A percentile compares a stretch with the other conserved stretches of the same genome.
Conservation (phyloP, 495 filamentous ascomycete species). For the Elasticomyces elasticus region DNA sequence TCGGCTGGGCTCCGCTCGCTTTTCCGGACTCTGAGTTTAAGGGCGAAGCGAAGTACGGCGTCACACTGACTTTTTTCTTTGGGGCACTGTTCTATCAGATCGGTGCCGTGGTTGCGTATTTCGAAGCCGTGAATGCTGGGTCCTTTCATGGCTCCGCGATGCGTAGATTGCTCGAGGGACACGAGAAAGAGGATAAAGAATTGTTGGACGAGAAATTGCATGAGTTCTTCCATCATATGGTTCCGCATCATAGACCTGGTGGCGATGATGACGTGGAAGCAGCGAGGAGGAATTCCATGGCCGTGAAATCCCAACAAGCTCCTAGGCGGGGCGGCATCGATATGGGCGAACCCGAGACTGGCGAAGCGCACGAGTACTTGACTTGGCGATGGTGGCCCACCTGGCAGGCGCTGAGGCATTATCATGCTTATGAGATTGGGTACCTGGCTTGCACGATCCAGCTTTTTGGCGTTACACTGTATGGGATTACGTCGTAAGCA, state of each 20-base stretch:
- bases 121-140: conserved; percentile 22
- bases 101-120: conserved; percentile 14
- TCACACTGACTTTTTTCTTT: conserved; percentile 13
- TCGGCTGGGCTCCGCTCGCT: conserved; percentile 7
- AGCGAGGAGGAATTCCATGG: not conserved
- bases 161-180: conserved; percentile 13
- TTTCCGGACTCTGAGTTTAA: conserved; percentile 3
- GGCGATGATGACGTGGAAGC: conserved; percentile 4
- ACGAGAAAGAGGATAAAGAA: conserved; percentile 12
- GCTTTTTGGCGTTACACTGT: conserved; percentile 17
- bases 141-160: conserved; percentile 16
- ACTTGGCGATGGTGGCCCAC: conserved; percentile 22
- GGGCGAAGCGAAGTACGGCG: conserved; percentile 12
- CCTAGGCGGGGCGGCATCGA: conserved; percentile 14
- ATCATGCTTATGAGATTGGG: conserved; percentile 21
- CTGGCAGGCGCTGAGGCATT: conserved; percentile 14
- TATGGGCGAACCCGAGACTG: conserved; percentile 11
- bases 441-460: conserved; percentile 15
- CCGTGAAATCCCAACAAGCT: not conserved
- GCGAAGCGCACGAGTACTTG: conserved; percentile 6
- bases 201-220: conserved; percentile 18
- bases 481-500: not conserved
- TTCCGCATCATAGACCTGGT: conserved; percentile 6
- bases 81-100: conserved; percentile 17
- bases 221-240: conserved; percentile 11